Evolutionary conservation across 768 basidiomycete genomes (phyloP), one percentile per base, ranked within the genome.

Genomic region (Kockovaella imperatae): DNA sequence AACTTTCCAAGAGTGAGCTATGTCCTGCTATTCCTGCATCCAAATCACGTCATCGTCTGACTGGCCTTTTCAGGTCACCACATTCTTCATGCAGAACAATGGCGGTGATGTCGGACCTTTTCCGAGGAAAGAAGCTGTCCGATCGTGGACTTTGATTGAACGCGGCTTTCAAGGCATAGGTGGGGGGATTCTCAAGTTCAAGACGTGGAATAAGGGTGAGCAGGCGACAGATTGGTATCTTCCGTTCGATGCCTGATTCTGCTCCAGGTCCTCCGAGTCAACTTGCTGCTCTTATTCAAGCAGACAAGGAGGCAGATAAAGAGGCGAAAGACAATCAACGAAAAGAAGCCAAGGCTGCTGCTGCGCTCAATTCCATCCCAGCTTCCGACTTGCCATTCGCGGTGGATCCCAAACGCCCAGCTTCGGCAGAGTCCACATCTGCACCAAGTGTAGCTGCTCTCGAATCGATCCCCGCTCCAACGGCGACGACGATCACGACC

Each of bases 81-180:
- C 52, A 35, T 53, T 50, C 34, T 66, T 66, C 34, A 51, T 52
- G 5, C 64, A 50, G 13, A 45, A 48, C 29, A 62, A 64, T 28
- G 62, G 59, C 13, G 62, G 62, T 7, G 60, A 65, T 47, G 31
- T 52, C 6, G 52, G 49, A 6, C 47, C 46, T 10, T 66, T 66
- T 48, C 59, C 59, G 1, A 45, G 64, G 20, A 66, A 60, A 42
- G 64, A 66, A 39, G 50, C 41, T 17, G 57, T 57, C 15, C 28
- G 64, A 36, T 23, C 15, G 10, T 66, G 58, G 58, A 60, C 56
- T 31, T 18, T 35, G 15, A 21, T 21, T 4, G 54, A 55, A 28
- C 53, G 48, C 29, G 46, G 41, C 6, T 30, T 59, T 10, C 29
- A 50, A 3, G 61, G 60, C 0, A 50, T 66, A 5, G 61, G 59